These are phyloP conservation scores for Citropsis articulata DNA, from an alignment of 345 rosid genomes.

Conservation along the genomic window DNA sequence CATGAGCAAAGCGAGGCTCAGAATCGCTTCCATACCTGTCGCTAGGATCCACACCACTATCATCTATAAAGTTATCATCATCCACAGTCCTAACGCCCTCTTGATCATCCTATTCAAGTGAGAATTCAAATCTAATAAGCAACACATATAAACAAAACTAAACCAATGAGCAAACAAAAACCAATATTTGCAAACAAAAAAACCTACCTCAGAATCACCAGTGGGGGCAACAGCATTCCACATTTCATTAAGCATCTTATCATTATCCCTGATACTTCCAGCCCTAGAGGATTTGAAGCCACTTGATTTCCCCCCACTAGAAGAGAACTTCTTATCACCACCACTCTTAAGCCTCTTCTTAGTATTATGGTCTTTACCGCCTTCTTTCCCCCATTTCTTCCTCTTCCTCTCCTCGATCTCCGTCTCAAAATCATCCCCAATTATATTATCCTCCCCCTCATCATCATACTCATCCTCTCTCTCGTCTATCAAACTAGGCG, in stretches of 20 bases:
- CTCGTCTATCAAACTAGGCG: slow-evolving; percentile 45
- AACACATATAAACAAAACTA: neutral
- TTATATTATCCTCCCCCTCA: slow-evolving; percentile 23
- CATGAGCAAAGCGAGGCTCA: slow-evolving; percentile 58
- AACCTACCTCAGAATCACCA: slow-evolving; percentile 75
- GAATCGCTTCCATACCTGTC: slow-evolving; percentile 66
- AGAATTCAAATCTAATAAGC: neutral
- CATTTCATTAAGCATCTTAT: slow-evolving; percentile 85
- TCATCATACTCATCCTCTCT: slow-evolving; percentile 28
- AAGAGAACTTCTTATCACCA: slow-evolving; percentile 34
- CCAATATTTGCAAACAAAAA: neutral
- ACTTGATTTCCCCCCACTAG: slow-evolving; percentile 36
- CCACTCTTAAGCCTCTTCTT: slow-evolving; percentile 36
- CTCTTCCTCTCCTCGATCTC: slow-evolving; percentile 61
- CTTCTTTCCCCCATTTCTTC: slow-evolving; percentile 36
- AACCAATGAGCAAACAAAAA: neutral
- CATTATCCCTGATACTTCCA: slow-evolving; percentile 40
- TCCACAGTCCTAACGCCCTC: slow-evolving; percentile 81
- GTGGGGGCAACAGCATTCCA: slow-evolving; percentile 81
- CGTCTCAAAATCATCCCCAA: slow-evolving; percentile 34
- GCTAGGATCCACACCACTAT: slow-evolving; percentile 81
- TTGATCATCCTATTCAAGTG: slow-evolving; percentile 66
- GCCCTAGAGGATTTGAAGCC: slow-evolving; percentile 34
- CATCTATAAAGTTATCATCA: slow-evolving; percentile 93
- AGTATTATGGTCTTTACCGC: slow-evolving; percentile 33